Evolutionary conservation across 768 basidiomycete species (phyloP), one percentile per base, ranked within the genome.

Genomic region (Mycena filopes): DNA sequence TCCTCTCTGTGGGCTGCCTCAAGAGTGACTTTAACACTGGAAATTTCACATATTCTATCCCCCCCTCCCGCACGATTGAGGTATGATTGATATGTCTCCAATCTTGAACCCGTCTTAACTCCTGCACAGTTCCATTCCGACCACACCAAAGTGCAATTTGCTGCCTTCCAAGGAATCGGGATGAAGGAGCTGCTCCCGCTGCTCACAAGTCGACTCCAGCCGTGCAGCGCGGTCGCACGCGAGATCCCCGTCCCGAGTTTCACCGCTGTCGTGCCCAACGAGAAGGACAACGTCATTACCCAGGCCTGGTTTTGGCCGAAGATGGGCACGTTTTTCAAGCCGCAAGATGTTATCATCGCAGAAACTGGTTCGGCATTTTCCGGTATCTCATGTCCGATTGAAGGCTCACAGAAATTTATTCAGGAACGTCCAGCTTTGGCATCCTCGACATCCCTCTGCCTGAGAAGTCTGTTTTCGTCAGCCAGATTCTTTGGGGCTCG

Each of bases 281-380:
- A 89, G 66, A 76, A 73, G 11, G 75, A 79, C 60, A 78, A 84
- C 15, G 71, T 70, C 10, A 94, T 97, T 73, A 85, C 89, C 1
- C 96, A 97, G 66, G 77, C 84, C 15, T 94, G 88, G 83, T 86
- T 96, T 73, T 97, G 95, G 95, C 92, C 94, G 1, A 87, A 89
- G 33, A 70, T 96, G 13, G 84, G 86, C 11, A 74, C 82, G 60
- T 95, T 94, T 82, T 93, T 96, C 80, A 81, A 77, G 66, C 77
- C 85, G 23, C 80, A 84, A 36, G 94, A 94, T 76, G 87, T 97
- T 36, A 86, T 98, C 62, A 78, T 98, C 46, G 88, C 93, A 2
- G 96, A 98, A 78, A 98, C 96, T 15, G 96, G 94, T 82, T 59
- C 36, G 73, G 28, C 47, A 18, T 45, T 12, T 33, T 20, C 21